Base-by-base conservation (phyloP, 306 rosid species). In the Delonix regia region DNA sequence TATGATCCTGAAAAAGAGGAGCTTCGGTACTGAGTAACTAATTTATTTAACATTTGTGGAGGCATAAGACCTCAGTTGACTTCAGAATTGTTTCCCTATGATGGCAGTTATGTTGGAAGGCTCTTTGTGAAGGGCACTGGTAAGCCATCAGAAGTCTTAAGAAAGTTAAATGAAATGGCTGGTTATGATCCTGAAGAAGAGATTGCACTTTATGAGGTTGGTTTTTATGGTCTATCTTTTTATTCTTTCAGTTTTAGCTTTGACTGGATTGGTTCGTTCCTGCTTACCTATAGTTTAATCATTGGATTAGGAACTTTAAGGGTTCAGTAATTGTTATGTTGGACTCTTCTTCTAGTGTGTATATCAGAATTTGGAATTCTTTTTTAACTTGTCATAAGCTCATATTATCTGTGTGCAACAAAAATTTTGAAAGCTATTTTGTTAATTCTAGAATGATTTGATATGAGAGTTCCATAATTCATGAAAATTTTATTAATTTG, bases 1-100 rank as follows among this genome's bases (percentile, higher is more conserved):
- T 85, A 85, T 75, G 88, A 85, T 78, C 83, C 88, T 78, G 88
- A 85, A 78, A 85, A 85, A 30, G 88, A 81, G 78, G 85, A 85
- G 62, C 86, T 85, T 30, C 88, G 86, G 88, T 85, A 85, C 36
- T 47, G 69, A 51, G 16, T 78, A 56, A 33, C 77, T 70, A 74
- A 0, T 55, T 74, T 61, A 27, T 78, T 51, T 38, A 13, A 28
- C 19, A 42, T 45, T 34, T 34, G 7, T 69, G 44, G 61, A 12
- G 25, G 56, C 48, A 7, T 55, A 49, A 59, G 39, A 12, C 62
- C 49, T 78, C 7, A 36, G 56, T 64, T 69, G 69, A 81, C 62
- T 21, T 57, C 34, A 27, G 21, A 52, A 67, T 63, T 74, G 21
- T 78, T 68, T 78, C 41, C 42, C n/a, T 61, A 24, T 73, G 55